These are phyloP conservation scores for Komagataella pastoris DNA, from an alignment of 805 yeast species.

Conservation along the genomic window DNA sequence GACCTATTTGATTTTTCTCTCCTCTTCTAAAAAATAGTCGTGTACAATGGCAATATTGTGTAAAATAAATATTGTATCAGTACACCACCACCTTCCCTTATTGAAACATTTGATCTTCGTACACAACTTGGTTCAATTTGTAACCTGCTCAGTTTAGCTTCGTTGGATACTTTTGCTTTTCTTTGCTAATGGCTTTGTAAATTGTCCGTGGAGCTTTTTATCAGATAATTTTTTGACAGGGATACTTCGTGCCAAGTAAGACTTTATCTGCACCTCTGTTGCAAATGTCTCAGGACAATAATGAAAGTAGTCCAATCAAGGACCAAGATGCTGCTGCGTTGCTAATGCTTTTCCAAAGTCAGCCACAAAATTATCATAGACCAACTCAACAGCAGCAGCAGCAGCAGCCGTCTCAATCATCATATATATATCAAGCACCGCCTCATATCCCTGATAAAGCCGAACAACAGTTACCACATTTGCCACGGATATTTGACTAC, in stretches of 20 bases:
- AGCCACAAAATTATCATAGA: constrained; percentile 4
- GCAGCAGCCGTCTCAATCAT: neutral
- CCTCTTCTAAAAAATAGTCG: neutral
- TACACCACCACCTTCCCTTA: neutral
- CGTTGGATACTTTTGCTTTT: neutral
- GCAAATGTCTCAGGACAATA: neutral
- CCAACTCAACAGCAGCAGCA: neutral
- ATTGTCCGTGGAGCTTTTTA: neutral
- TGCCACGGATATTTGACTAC: neutral
- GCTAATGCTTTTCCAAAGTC: constrained; percentile 23
- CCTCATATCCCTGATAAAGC: constrained; percentile 1
- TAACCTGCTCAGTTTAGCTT: neutral
- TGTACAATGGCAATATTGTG: neutral
- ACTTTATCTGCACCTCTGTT: neutral
- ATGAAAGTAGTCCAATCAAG: constrained; percentile 2
- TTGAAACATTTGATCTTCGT: neutral
- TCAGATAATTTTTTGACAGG: neutral
- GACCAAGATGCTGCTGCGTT: constrained; percentile 26
- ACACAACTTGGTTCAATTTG: neutral
- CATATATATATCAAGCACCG: constrained; percentile 2
- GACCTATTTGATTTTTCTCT: neutral
- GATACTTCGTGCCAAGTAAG: neutral
- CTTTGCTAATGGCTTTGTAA: neutral
- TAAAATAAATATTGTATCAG: neutral
- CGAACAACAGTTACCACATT: neutral